A percentile compares a stretch with the other conserved stretches of the same genome.
phyloP scores from a whole-genome alignment of 2,329 filamentous ascomycete species.

The Sporothrix pallida region DNA sequence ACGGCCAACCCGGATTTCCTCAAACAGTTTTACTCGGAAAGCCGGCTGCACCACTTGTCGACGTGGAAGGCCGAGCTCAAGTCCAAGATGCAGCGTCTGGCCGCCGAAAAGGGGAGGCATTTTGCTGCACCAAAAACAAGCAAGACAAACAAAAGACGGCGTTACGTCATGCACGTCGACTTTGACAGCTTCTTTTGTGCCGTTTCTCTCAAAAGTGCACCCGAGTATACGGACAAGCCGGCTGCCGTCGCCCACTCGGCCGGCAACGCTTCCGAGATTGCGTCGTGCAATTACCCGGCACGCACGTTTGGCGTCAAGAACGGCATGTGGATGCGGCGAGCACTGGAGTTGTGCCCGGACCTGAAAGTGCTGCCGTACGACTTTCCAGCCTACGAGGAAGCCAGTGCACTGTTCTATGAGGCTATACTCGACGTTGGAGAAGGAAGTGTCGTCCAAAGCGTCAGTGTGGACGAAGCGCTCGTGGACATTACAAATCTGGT shows the following conservation, averaged over 20 bases:
- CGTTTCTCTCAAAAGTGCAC: slow-evolving; percentile 78
- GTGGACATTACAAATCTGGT: slow-evolving; percentile 80
- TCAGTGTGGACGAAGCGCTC: slow-evolving; percentile 94
- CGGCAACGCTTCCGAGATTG: slow-evolving; percentile 89
- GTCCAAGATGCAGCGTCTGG: slow-evolving; percentile 80
- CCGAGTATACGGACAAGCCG: slow-evolving; percentile 78
- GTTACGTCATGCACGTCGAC: slow-evolving; percentile 93
- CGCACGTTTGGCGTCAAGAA: slow-evolving; percentile 88
- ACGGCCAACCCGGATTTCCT: slow-evolving; percentile 93
- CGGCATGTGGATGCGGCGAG: slow-evolving; percentile 99
- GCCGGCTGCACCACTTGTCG: slow-evolving; percentile 90
- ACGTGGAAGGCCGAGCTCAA: slow-evolving; percentile 97
- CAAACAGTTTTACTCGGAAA: slow-evolving; percentile 93
- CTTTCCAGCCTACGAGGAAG: slow-evolving; percentile 91
- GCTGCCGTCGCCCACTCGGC: slow-evolving; percentile 86
- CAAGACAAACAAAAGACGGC: slow-evolving; percentile 59
- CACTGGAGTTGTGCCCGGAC: slow-evolving; percentile 80
- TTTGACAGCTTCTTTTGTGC: slow-evolving; percentile 99
- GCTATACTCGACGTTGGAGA: slow-evolving; percentile 77
- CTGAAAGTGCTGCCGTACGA: slow-evolving; percentile 94
- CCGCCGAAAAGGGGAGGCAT: slow-evolving; percentile 65
- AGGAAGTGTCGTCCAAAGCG: slow-evolving; percentile 79
- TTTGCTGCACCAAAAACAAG: slow-evolving; percentile 42
- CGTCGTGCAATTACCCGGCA: slow-evolving; percentile 95
- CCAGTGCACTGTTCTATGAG: slow-evolving; percentile 86